A percentile compares a stretch with the other conserved stretches of the same genome.
Conservation (phyloP, 129 eudicot species). For the Calendula officinalis region DNA sequence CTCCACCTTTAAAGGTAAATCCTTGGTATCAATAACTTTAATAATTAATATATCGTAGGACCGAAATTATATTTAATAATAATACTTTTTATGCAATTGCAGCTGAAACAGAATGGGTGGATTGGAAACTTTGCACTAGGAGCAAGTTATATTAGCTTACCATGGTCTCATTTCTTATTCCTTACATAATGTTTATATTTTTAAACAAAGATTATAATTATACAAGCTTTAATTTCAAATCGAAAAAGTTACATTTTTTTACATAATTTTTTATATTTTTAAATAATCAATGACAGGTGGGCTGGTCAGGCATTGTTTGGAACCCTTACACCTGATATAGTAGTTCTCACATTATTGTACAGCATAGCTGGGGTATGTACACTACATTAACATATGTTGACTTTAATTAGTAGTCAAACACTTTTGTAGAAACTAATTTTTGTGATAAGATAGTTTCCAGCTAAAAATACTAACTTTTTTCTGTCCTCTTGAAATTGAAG, state of each 20-base stretch:
- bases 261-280: not conserved
- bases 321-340: conserved; percentile 78
- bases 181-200: conserved; percentile 1
- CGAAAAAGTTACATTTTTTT: too few species aligned
- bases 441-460: too few species aligned
- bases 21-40: not conserved
- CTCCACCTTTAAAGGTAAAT: conserved; percentile 95
- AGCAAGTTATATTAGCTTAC: conserved; percentile 91
- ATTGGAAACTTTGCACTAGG: conserved; percentile 96
- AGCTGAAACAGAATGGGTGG: conserved; percentile 99
- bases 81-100: conserved; percentile 31
- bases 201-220: not conserved
- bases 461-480: not conserved
- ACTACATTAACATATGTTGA: conserved; percentile 1
- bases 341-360: conserved; percentile 88
- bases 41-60: not conserved
- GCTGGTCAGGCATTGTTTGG: conserved; percentile 99
- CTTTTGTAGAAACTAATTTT: conserved; percentile 12
- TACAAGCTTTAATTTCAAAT: conserved; percentile 4
- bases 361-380: conserved; percentile 91
- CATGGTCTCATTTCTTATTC: conserved; percentile 57
- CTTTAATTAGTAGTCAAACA: not conserved
- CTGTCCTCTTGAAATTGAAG: conserved; percentile 39
- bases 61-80: not conserved
- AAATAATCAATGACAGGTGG: conserved; percentile 63